Evolutionary conservation across 1,284 basidiomycete genomes (phyloP).

Genomic region (Coniferiporia sulphurascens): DNA sequence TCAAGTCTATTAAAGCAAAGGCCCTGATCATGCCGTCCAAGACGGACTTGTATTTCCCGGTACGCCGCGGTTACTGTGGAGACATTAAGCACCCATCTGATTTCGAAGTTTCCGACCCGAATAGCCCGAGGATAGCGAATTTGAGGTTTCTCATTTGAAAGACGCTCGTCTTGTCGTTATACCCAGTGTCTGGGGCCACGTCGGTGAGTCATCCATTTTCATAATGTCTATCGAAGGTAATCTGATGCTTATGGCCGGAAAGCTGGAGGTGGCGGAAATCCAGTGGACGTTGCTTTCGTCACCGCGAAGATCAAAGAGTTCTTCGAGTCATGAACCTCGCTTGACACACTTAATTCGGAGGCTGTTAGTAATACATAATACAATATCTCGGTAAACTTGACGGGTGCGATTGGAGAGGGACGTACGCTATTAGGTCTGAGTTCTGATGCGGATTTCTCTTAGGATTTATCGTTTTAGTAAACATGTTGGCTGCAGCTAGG

Average conservation of each 20-base stretch:
- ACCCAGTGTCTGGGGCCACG: constrained; percentile 30
- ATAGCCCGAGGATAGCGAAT: constrained; percentile 29
- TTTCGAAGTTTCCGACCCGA: neutral
- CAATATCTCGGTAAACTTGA: too few relatives aligned
- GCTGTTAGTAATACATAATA: too few relatives aligned
- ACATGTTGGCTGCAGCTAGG: too few relatives aligned
- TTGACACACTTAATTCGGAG: too few relatives aligned
- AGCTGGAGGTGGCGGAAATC: constrained; percentile 29
- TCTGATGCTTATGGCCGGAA: neutral
- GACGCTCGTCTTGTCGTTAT: constrained; percentile 29
- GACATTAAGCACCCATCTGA: neutral
- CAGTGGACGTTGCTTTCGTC: constrained; percentile 27
- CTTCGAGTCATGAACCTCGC: constrained; percentile 11
- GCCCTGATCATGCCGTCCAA: constrained; percentile 31
- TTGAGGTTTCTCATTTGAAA: constrained; percentile 26
- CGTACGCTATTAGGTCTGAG: too few relatives aligned
- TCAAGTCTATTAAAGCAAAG: constrained; percentile 28
- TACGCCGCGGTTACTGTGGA: constrained; percentile 16
- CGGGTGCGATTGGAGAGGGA: too few relatives aligned
- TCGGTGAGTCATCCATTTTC: constrained; percentile 15
- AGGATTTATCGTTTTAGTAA: too few relatives aligned
- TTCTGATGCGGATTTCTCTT: too few relatives aligned
- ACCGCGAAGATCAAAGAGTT: constrained; percentile 26
- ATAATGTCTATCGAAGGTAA: neutral
- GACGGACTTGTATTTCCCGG: constrained; percentile 34